Percentiles rank a stretch among this genome's conserved stretches.
These are phyloP conservation scores for Coccomyxa sp. DNA, from an alignment of 139 green algal genomes.

Conservation along the genomic window DNA sequence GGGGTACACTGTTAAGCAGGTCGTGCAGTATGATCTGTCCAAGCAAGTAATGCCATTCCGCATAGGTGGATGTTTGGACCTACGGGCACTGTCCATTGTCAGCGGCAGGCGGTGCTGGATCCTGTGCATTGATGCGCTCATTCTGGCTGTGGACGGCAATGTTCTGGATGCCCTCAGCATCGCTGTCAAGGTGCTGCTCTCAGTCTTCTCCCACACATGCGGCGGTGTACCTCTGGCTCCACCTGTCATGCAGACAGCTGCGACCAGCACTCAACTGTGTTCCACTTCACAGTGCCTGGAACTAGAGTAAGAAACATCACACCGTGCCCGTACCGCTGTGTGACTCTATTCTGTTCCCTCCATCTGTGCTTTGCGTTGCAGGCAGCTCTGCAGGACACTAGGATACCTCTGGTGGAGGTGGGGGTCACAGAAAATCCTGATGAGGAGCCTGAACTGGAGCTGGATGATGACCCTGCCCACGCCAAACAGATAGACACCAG, in stretches of 20 bases:
- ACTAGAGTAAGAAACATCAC: background rate
- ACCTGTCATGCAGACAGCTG: background rate
- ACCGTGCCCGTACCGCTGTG: too few relatives aligned
- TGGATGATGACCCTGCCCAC: conserved; percentile 56
- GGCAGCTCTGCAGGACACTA: conserved; percentile 59
- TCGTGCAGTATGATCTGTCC: too few relatives aligned
- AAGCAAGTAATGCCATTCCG: too few relatives aligned
- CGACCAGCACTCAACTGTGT: background rate
- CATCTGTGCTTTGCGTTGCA: conserved; percentile 7
- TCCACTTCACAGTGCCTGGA: background rate
- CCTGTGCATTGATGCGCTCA: conserved; percentile 75
- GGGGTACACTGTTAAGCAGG: background rate
- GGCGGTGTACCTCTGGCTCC: background rate
- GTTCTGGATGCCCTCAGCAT: conserved; percentile 72
- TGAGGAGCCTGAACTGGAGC: conserved; percentile 65
- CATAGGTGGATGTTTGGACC: conserved; percentile 34
- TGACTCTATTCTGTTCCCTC: background rate
- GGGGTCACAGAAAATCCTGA: conserved; percentile 32
- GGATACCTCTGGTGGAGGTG: conserved; percentile 46
- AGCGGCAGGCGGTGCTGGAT: conserved; percentile 75
- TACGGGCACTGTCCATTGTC: conserved; percentile 64
- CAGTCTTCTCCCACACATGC: background rate
- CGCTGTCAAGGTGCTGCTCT: conserved; percentile 39
- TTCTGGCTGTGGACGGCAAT: conserved; percentile 79
- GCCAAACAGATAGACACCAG: conserved; percentile 37